These are phyloP conservation scores for Alternaria conjuncta DNA, from an alignment of 2,329 filamentous ascomycete species.

Conservation along the genomic window DNA sequence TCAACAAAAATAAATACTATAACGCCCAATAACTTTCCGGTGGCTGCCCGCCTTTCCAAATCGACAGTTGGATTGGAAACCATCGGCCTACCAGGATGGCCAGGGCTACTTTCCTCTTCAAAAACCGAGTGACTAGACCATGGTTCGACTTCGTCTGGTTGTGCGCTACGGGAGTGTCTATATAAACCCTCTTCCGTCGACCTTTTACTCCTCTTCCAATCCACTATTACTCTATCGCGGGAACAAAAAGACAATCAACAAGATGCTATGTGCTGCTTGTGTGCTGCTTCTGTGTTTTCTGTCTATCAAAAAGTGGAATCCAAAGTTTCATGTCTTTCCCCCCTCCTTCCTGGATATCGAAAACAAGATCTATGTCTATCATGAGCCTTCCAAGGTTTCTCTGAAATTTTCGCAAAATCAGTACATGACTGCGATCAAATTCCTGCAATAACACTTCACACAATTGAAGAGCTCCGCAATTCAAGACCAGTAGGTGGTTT, in stretches of 20 bases:
- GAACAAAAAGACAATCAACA: not conserved
- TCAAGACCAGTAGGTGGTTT: not conserved
- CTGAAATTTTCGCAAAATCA: too few relatives aligned
- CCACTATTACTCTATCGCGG: not conserved
- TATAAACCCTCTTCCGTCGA: not conserved
- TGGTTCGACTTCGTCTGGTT: not conserved
- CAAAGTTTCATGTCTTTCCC: not conserved
- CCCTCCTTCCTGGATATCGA: too few relatives aligned
- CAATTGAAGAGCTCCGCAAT: not conserved
- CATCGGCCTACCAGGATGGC: not conserved
- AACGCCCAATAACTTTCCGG: not conserved
- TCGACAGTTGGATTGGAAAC: not conserved
- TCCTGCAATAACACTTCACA: not conserved
- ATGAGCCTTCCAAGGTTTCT: too few relatives aligned
- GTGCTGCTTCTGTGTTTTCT: not conserved
- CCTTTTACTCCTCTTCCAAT: not conserved
- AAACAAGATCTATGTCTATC: too few relatives aligned
- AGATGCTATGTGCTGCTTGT: too few relatives aligned
- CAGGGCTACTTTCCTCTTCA: not conserved
- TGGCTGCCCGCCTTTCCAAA: not conserved
- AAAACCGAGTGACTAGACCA: not conserved
- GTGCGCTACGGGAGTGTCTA: not conserved
- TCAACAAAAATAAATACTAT: not conserved
- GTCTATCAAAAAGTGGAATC: not conserved
- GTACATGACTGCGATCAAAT: not conserved